Evolutionary conservation across 177 flowering plant species (phyloP).

Genomic region (Vitis hybrid): DNA sequence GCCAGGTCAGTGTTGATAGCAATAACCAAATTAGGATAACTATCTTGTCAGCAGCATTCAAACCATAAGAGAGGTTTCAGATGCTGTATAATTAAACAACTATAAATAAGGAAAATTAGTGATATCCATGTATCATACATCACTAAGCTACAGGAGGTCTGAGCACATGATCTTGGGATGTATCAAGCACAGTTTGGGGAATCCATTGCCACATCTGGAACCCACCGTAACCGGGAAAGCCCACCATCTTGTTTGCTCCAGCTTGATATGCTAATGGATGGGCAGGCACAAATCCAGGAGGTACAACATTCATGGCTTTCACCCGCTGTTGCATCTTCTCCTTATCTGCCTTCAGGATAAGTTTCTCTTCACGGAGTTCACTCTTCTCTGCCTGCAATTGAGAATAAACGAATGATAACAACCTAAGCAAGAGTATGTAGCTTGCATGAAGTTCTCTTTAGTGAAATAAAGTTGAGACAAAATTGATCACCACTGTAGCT

Average conservation of each 20-base stretch:
- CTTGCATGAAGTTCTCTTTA: too few relatives aligned
- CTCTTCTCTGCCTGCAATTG: slow-evolving; percentile 58
- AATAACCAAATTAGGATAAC: too few relatives aligned
- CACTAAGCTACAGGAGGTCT: slow-evolving; percentile 78
- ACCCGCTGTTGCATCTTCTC: slow-evolving; percentile 60
- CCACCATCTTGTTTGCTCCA: slow-evolving; percentile 54
- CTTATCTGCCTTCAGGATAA: slow-evolving; percentile 56
- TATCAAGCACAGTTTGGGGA: slow-evolving; percentile 53
- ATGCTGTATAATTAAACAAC: too few relatives aligned
- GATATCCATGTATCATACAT: too few relatives aligned
- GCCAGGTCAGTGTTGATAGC: too few relatives aligned
- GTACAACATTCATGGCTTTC: slow-evolving; percentile 38
- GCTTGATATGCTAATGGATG: slow-evolving; percentile 53
- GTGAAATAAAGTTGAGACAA: too few relatives aligned
- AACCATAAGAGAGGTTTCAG: too few relatives aligned
- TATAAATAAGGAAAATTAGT: too few relatives aligned
- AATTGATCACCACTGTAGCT: too few relatives aligned
- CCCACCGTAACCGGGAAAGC: slow-evolving; percentile 54
- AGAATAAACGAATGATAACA: background rate
- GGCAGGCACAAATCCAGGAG: slow-evolving; percentile 47
- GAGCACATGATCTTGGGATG: slow-evolving; percentile 69
- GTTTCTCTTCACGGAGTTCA: slow-evolving; percentile 72
- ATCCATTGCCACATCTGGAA: slow-evolving; percentile 76
- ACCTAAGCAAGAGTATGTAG: background rate
- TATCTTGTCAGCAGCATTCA: too few relatives aligned